Percentiles rank a stretch among this genome's conserved stretches.
Conservation (phyloP, 2,329 filamentous ascomycete genomes). For the Fusarium sp. region DNA sequence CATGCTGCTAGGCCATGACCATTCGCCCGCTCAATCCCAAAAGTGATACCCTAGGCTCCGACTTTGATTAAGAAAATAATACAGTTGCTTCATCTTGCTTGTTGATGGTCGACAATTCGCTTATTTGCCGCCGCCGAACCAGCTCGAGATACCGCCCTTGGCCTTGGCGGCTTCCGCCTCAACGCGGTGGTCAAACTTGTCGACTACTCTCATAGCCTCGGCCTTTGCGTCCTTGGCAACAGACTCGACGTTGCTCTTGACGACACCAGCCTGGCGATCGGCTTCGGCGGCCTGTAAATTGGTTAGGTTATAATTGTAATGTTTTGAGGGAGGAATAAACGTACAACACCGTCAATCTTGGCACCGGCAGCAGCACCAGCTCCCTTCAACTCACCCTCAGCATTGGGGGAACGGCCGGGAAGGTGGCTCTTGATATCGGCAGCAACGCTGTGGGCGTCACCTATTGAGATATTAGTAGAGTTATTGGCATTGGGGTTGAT, state of each 20-base stretch:
- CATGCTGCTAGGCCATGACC: slow-evolving; percentile 18
- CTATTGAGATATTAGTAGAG: slow-evolving; percentile 60
- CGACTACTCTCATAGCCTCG: slow-evolving; percentile 77
- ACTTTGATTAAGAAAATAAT: slow-evolving; percentile 28
- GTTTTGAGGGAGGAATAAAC: slow-evolving; percentile 48
- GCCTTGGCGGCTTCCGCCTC: slow-evolving; percentile 83
- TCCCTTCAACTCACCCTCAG: slow-evolving; percentile 71
- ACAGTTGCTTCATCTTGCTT: slow-evolving; percentile 16
- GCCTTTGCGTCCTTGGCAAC: slow-evolving; percentile 73
- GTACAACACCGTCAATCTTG: slow-evolving; percentile 77
- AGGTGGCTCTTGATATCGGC: slow-evolving; percentile 75
- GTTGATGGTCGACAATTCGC: neutral
- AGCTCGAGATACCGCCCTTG: slow-evolving; percentile 85
- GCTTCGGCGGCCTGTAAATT: slow-evolving; percentile 63
- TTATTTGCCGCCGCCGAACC: slow-evolving; percentile 76
- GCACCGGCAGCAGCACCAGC: slow-evolving; percentile 64
- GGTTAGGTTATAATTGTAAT: slow-evolving; percentile 5
- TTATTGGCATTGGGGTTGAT: neutral
- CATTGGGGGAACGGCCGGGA: slow-evolving; percentile 70
- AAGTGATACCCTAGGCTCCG: slow-evolving; percentile 15
- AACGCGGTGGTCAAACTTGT: slow-evolving; percentile 86
- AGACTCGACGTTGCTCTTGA: slow-evolving; percentile 70
- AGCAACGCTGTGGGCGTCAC: slow-evolving; percentile 79
- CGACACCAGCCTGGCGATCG: slow-evolving; percentile 70
- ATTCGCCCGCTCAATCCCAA: slow-evolving; percentile 28